These are phyloP conservation scores for Penicillium longicatenatum DNA, from an alignment of 495 filamentous ascomycete genomes.

Conservation along the genomic window DNA sequence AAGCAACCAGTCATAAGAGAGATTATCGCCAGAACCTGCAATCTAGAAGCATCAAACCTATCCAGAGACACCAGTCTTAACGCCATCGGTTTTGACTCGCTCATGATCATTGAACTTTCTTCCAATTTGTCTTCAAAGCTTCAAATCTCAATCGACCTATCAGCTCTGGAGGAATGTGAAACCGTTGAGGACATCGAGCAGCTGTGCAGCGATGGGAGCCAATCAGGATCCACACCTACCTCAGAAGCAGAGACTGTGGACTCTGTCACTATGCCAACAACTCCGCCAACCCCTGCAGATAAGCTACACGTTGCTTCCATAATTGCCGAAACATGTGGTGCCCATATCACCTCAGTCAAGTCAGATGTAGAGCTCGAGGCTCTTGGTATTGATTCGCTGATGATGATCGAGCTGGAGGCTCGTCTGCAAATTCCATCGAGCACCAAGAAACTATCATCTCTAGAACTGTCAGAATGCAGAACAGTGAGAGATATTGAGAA, in stretches of 20 bases:
- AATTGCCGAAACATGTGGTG: not conserved
- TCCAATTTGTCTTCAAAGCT: not conserved
- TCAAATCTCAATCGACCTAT: not conserved
- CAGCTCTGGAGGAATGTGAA: not conserved
- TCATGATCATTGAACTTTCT: conserved; percentile 1
- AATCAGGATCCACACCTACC: not conserved
- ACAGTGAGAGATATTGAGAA: conserved; percentile 1
- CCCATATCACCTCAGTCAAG: not conserved
- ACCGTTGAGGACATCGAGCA: conserved; percentile 1
- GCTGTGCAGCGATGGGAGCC: not conserved
- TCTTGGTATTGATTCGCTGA: conserved; percentile 3
- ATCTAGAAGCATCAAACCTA: not conserved
- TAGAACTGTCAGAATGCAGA: conserved; percentile 1
- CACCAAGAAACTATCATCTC: not conserved
- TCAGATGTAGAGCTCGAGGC: not conserved
- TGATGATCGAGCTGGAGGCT: not conserved
- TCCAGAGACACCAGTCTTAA: not conserved
- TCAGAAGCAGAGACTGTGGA: not conserved
- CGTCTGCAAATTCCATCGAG: not conserved
- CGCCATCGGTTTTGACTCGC: not conserved
- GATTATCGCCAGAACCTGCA: not conserved
- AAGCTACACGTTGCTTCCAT: not conserved
- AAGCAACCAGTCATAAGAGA: not conserved
- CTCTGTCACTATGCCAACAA: not conserved
- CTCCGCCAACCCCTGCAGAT: not conserved